These are phyloP conservation scores for Erodium chrysanthum DNA, from an alignment of 441 rosid species.

Conservation along the genomic window DNA sequence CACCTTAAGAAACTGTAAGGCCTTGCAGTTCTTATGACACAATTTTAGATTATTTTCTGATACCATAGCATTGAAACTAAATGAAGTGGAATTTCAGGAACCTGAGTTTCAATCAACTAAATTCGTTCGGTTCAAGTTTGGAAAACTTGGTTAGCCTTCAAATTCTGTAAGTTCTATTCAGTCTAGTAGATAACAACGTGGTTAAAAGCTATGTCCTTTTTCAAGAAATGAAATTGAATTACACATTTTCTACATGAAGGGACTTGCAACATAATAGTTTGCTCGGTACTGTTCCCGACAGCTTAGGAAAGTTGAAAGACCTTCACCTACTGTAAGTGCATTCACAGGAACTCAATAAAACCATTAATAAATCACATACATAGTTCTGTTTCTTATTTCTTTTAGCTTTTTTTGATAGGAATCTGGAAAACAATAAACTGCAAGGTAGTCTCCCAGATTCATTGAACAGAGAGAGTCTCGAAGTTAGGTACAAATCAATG, in stretches of 20 bases:
- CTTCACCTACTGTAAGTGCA: slow-evolving; percentile 68
- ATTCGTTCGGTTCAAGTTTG: slow-evolving; percentile 60
- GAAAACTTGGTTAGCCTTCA: slow-evolving; percentile 51
- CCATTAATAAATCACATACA: neutral
- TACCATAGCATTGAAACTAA: slow-evolving; percentile 11
- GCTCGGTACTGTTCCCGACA: slow-evolving; percentile 63
- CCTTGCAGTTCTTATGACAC: slow-evolving; percentile 8
- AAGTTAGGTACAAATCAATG: slow-evolving; percentile 44
- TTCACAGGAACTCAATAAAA: slow-evolving; percentile 9
- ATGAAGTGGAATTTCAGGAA: slow-evolving; percentile 41
- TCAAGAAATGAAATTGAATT: slow-evolving; percentile 11
- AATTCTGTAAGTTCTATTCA: slow-evolving; percentile 52
- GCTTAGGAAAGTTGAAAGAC: slow-evolving; percentile 50
- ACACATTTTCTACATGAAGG: slow-evolving; percentile 28
- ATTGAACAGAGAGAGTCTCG: slow-evolving; percentile 51
- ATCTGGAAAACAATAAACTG: slow-evolving; percentile 71
- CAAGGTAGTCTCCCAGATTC: slow-evolving; percentile 64
- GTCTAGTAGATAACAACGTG: neutral
- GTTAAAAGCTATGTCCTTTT: too few relatives aligned
- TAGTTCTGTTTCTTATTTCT: neutral
- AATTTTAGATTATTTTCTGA: neutral
- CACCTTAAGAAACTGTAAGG: slow-evolving; percentile 61
- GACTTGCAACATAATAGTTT: slow-evolving; percentile 78
- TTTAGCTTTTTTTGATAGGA: slow-evolving; percentile 31
- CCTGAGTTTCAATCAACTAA: slow-evolving; percentile 71